Evolutionary conservation across 768 basidiomycete genomes (phyloP), one percentile per base, ranked within the genome.

Genomic region (Pluteus cervinus): DNA sequence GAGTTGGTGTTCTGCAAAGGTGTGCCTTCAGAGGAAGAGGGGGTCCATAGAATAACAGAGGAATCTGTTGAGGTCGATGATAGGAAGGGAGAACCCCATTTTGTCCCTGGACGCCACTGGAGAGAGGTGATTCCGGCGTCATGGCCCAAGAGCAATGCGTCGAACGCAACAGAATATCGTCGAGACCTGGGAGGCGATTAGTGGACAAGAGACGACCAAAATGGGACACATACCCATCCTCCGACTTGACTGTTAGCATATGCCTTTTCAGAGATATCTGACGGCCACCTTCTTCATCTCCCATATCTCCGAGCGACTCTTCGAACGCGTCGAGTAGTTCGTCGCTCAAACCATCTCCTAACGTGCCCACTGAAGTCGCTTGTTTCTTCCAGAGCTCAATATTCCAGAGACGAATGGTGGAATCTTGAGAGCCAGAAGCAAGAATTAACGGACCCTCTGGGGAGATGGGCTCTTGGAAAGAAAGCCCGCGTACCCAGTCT

Each of bases 51-150:
- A 42, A 98, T 98, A 18, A 98, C 56, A 6, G 93, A 97, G 14
- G 93, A 94, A 58, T 99, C 96, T 2, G 88, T 84, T 1, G 96
- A 94, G 4, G 90, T 85, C 8, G 92, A 93, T n/a, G 98, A 68
- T 5, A 98, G 71, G 0, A 76, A 80, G 3, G 70, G 69, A 9
- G 61, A 51, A 5, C 44, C 22, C 1, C 47, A 30, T 5, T 42
- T 24, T 10, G 38, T 25, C 16, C 53, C 52, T 1, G 83, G 77
- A 8, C 81, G 70, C 91, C 93, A 99, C 23, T 79, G 66, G n/a
- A 98, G 56, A 22, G 82, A 86, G 0, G 94, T 96, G 18, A 99
- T 66, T 18, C 86, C 87, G 5, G 84, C 86, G 63, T 99, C 96
- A 51, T 99, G 96, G n/a, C 96, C 94, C 16, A 98, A 65, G 14